phyloP scores from a whole-genome alignment of 2,329 filamentous ascomycete genomes.

The Dactylellina sp. region DNA sequence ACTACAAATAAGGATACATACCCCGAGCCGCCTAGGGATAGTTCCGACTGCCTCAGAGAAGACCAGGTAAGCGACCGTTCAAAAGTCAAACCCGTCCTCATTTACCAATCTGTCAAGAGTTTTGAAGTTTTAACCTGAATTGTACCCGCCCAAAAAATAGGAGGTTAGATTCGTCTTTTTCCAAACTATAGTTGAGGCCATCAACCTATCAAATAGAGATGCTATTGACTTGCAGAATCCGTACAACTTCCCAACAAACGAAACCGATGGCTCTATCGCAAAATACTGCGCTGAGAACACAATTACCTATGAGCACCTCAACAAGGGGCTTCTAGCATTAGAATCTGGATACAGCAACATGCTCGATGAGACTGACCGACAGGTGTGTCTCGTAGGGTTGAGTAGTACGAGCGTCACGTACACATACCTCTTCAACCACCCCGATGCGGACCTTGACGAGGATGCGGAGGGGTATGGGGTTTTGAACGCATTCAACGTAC shows the following conservation, averaged over 20 bases:
- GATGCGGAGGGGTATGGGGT: neutral
- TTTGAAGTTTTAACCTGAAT: neutral
- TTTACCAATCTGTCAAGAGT: no score
- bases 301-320: neutral
- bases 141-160: neutral
- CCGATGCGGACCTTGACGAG: neutral
- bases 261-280: neutral
- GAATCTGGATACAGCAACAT: neutral
- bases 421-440: conserved; percentile 1
- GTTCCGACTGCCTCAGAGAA: conserved; percentile 5
- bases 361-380: neutral
- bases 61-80: conserved; percentile 2
- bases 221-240: neutral
- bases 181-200: neutral
- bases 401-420: neutral
- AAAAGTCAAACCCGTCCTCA: neutral
- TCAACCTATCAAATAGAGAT: neutral
- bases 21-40: neutral
- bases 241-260: conserved; percentile 1
- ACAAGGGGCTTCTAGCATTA: neutral
- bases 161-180: conserved; percentile 6
- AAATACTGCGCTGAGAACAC: conserved; percentile 12
- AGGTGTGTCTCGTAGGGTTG: neutral
- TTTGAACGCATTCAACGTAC: conserved; percentile 10
- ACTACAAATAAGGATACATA: neutral